A percentile compares a stretch with the other conserved stretches of the same genome.
phyloP scores from a whole-genome alignment of 345 rosid species.

The Heritiera fomes region DNA sequence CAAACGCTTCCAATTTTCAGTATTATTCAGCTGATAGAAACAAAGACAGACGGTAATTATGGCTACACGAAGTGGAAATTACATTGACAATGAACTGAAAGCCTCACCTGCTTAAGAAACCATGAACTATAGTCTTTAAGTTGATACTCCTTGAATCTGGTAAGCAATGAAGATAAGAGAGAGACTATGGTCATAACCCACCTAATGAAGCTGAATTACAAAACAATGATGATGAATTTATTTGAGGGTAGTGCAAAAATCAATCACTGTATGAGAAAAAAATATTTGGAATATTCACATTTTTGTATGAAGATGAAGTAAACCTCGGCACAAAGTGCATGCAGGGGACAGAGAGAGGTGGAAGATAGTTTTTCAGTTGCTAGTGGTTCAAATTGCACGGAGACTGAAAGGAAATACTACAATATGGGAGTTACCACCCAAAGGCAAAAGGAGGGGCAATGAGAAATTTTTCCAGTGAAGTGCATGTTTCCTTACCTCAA shows the following conservation, averaged over 20 bases:
- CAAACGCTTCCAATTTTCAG: slow-evolving; percentile 65
- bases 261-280: not conserved
- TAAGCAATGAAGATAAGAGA: slow-evolving; percentile 18
- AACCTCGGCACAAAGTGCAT: not conserved
- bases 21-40: slow-evolving; percentile 64
- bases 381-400: not conserved
- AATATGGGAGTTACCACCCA: not conserved
- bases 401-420: not conserved
- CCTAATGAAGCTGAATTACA: not conserved
- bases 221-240: not conserved
- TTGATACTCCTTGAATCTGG: slow-evolving; percentile 93
- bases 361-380: not conserved
- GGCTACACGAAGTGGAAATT: not conserved
- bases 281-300: not conserved
- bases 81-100: not conserved
- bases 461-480: not conserved
- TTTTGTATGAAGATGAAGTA: not conserved
- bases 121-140: slow-evolving; percentile 89
- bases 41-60: slow-evolving; percentile 10
- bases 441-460: not conserved
- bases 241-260: not conserved
- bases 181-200: not conserved
- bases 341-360: not conserved
- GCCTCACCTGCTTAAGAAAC: slow-evolving; percentile 71
- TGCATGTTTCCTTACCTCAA: slow-evolving; percentile 54